Evolutionary conservation across 1,284 basidiomycete species (phyloP).

Genomic region (Cutaneotrichosporon sp.): DNA sequence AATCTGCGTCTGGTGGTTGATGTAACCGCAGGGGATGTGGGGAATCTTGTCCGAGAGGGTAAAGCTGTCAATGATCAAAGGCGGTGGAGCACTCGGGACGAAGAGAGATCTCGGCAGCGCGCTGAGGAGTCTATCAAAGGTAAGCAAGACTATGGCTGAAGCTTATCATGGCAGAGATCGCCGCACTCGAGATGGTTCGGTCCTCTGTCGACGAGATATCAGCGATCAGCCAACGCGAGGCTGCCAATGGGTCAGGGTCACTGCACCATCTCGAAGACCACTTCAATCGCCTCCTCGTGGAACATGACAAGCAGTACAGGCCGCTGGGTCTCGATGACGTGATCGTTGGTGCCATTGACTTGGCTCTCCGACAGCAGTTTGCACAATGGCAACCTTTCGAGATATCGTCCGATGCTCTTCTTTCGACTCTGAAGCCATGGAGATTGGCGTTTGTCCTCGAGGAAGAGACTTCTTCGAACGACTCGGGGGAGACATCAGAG

Average conservation of each 20-base stretch:
- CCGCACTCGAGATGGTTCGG: constrained; percentile 68
- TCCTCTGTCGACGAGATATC: constrained; percentile 66
- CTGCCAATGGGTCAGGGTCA: constrained; percentile 48
- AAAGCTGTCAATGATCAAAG: constrained; percentile 72
- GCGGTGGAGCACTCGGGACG: constrained; percentile 57
- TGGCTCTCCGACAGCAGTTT: constrained; percentile 49
- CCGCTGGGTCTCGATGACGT: constrained; percentile 80
- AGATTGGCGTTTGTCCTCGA: constrained; percentile 40
- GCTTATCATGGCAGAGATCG: constrained; percentile 57
- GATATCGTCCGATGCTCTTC: constrained; percentile 31
- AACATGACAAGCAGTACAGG: constrained; percentile 73
- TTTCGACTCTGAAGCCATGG: constrained; percentile 44
- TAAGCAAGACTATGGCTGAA: constrained; percentile 10
- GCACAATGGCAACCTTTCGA: constrained; percentile 41
- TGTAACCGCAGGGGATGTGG: constrained; percentile 71
- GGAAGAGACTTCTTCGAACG: constrained; percentile 2
- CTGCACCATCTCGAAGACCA: constrained; percentile 65
- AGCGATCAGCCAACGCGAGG: constrained; percentile 58
- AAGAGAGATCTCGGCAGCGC: constrained; percentile 65
- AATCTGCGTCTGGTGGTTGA: constrained; percentile 85
- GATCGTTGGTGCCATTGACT: constrained; percentile 81
- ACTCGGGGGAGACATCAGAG: constrained; percentile 9
- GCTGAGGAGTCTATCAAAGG: constrained; percentile 56
- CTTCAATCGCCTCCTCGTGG: constrained; percentile 65
- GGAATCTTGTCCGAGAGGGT: constrained; percentile 83